These are phyloP conservation scores for Elymus sibiricus DNA, from an alignment of 176 grass and related monocot genomes.

Conservation along the genomic window DNA sequence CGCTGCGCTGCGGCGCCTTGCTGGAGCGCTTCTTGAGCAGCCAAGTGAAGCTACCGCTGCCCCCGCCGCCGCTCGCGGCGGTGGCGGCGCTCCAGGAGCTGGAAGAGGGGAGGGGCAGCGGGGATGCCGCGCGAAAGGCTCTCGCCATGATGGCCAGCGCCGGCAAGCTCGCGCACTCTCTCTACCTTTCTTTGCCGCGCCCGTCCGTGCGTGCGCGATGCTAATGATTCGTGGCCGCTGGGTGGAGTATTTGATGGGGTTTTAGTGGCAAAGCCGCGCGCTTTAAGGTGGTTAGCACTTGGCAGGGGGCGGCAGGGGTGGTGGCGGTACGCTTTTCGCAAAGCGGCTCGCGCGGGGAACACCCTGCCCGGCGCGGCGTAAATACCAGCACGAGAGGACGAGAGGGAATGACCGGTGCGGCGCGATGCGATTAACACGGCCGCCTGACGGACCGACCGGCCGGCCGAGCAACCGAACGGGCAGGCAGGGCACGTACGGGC, in stretches of 20 bases:
- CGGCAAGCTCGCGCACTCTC: background rate
- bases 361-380: background rate
- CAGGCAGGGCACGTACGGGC: background rate
- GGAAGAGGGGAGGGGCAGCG: conserved; percentile 34
- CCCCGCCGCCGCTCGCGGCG: background rate
- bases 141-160: conserved; percentile 32
- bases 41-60: conserved; percentile 41
- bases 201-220: conserved; percentile 17
- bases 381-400: conserved; percentile 21
- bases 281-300: conserved; percentile 16
- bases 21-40: conserved; percentile 34
- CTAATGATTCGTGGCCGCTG: conserved; percentile 4
- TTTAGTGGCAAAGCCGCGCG: background rate
- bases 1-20: conserved; percentile 4
- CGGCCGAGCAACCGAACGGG: background rate
- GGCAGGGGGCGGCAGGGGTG: background rate
- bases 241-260: conserved; percentile 15
- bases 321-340: conserved; percentile 26
- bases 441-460: background rate
- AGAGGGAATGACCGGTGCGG: background rate
- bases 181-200: background rate
- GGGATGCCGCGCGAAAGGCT: conserved; percentile 51
- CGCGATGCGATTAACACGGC: no score
- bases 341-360: conserved; percentile 10
- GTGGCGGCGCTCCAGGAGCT: conserved; percentile 11